Base-by-base conservation (phyloP, 345 rosid genomes). In the Turritis glabra region DNA sequence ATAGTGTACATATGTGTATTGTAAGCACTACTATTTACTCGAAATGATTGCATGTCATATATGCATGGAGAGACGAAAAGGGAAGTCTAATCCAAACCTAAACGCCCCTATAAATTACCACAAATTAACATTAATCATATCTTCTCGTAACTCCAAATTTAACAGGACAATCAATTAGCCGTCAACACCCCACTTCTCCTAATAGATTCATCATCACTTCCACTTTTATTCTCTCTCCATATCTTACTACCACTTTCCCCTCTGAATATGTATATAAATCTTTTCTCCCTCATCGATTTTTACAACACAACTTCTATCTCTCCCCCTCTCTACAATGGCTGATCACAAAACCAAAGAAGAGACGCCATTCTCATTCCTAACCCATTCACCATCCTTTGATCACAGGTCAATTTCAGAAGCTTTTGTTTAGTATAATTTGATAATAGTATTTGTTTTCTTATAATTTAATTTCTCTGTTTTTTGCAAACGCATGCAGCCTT, bases 81-180 rank as follows among this genome's bases (percentile, higher is more conserved):
- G 54, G 60, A 63, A 76, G 66, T 63, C 76, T 77, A 77, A 77
- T 77, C 80, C 72, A 77, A 77, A 63, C 37, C 71, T 54, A 77
- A 77, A 77, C 71, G 71, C 17, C 44, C 60, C 66, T 62, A 69
- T 63, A 25, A 47, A 69, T 70, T 15, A 55, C 75, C 80, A 76
- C 71, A 63, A 69, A 76, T 76, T 54, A 76, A 8, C 80, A 76
- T 62, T 76, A 76, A 76, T 63, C 75, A 76, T 64, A 69, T 54
- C 46, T 46, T 46, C 71, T 76, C 64, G 80, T 76, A 76, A 76
- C 80, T 76, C 76, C 75, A 61, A 76, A 69, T 53, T 44, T 61
- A 62, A 61, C 51, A 61, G 13, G 22, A 29, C 64, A 43, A 76
- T 76, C 75, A 76, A 70, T 69, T 53, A 13, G 80, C 80, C 80